Conservation (phyloP, 345 rosid genomes). For the Murraya koenigii region DNA sequence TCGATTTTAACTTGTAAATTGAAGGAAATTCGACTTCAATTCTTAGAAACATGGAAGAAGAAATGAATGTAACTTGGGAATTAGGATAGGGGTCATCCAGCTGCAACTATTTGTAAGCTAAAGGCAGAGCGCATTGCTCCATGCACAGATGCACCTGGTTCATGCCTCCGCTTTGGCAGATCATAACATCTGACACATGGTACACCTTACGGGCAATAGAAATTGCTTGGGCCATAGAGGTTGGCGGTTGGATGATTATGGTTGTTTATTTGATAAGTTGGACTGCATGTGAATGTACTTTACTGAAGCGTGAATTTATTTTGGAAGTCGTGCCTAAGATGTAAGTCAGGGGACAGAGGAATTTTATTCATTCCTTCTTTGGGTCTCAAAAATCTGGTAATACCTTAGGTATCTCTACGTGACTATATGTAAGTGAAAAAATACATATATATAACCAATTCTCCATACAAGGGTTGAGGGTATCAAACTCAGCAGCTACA, state of each 20-base stretch:
- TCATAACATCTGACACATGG: neutral
- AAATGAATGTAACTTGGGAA: neutral
- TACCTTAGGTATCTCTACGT: neutral
- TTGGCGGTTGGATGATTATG: neutral
- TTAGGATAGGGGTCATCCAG: neutral
- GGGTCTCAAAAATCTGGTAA: neutral
- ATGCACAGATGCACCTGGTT: neutral
- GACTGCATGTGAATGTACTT: neutral
- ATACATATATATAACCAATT: neutral
- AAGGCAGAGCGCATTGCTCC: neutral
- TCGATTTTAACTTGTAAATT: slow-evolving; percentile 5
- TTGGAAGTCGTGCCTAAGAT: neutral
- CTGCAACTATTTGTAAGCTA: neutral
- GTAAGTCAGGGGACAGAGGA: neutral
- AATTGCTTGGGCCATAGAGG: neutral
- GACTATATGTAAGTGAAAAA: neutral
- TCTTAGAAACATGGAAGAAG: neutral
- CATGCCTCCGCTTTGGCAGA: neutral
- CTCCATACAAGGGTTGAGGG: neutral
- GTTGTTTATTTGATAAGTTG: neutral
- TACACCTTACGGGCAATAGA: neutral
- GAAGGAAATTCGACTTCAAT: neutral
- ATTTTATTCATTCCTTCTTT: neutral
- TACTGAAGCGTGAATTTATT: neutral
- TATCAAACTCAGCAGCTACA: neutral